These are phyloP conservation scores for Flaveria trinervia DNA, from an alignment of 129 eudicot species.

Conservation along the genomic window DNA sequence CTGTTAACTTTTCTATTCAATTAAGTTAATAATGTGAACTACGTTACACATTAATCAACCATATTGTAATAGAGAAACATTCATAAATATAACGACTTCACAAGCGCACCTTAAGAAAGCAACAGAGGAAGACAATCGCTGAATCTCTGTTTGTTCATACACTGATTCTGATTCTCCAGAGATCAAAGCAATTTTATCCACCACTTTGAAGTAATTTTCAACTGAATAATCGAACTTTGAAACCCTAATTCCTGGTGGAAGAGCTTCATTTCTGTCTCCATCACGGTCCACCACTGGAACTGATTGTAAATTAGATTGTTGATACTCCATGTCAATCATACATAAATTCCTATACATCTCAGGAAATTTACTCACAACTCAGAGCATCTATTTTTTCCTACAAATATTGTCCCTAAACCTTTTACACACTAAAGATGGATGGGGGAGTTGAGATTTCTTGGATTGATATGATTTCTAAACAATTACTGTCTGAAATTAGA, in stretches of 20 bases:
- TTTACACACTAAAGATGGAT: neutral
- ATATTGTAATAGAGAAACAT: neutral
- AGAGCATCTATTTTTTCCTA: neutral
- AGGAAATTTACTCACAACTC: neutral
- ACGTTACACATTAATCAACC: neutral
- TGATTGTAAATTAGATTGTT: slow-evolving; percentile 19
- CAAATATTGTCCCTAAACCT: neutral
- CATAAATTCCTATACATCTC: neutral
- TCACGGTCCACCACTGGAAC: slow-evolving; percentile 3
- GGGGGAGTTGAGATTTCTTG: neutral
- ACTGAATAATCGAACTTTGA: slow-evolving; percentile 61
- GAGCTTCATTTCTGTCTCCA: slow-evolving; percentile 3
- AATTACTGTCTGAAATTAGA: neutral
- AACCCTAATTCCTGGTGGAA: slow-evolving; percentile 33
- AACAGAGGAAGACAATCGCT: slow-evolving; percentile 55
- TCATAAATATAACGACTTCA: neutral
- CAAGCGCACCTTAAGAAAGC: slow-evolving; percentile 62
- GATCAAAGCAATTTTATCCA: slow-evolving; percentile 53
- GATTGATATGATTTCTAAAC: neutral
- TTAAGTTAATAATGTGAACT: neutral
- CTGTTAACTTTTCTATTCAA: neutral
- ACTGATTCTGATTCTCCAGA: slow-evolving; percentile 44
- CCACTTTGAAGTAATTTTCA: slow-evolving; percentile 62
- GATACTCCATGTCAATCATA: slow-evolving; percentile 10
- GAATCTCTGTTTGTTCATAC: slow-evolving; percentile 47